Conservation (phyloP, 352 stramenopile species). For the Phytophthora sojae region DNA sequence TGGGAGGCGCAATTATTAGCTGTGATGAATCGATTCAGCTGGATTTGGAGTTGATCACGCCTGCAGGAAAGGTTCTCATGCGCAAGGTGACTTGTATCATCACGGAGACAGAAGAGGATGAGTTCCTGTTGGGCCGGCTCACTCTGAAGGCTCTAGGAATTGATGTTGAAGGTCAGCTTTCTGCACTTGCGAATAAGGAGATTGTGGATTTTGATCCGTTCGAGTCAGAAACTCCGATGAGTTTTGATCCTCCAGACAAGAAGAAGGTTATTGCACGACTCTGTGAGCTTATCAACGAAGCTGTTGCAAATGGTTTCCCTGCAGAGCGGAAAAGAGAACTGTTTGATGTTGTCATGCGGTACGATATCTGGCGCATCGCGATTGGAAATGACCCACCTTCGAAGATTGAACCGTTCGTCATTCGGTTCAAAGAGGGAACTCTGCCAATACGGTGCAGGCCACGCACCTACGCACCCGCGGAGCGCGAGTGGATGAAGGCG, state of each 20-base stretch:
- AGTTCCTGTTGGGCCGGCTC: background rate
- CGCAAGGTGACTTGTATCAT: slow-evolving; percentile 6
- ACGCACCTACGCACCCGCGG: background rate
- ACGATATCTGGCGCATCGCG: background rate
- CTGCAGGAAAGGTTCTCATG: background rate
- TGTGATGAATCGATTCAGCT: slow-evolving; percentile 1
- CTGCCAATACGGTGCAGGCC: background rate
- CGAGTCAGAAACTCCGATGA: slow-evolving; percentile 3
- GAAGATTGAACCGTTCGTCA: slow-evolving; percentile 7
- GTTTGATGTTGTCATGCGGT: background rate
- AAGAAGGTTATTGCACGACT: slow-evolving; percentile 5
- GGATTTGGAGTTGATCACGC: slow-evolving; percentile 1
- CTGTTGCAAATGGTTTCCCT: slow-evolving; percentile 6
- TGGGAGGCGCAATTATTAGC: slow-evolving; percentile 9
- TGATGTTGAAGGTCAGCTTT: slow-evolving; percentile 7
- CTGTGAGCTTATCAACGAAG: slow-evolving; percentile 5
- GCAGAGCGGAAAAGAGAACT: background rate
- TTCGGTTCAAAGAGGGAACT: slow-evolving; percentile 5
- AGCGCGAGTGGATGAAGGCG: slow-evolving; percentile 2
- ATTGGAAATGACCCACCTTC: slow-evolving; percentile 16
- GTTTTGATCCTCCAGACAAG: slow-evolving; percentile 10
- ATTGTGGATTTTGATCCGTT: slow-evolving; percentile 10
- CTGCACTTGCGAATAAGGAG: slow-evolving; percentile 9
- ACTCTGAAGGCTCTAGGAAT: slow-evolving; percentile 1
- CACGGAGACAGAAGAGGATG: slow-evolving; percentile 10